Evolutionary conservation across 768 basidiomycete species (phyloP).

Genomic region (Candolleomyces efflorescens): DNA sequence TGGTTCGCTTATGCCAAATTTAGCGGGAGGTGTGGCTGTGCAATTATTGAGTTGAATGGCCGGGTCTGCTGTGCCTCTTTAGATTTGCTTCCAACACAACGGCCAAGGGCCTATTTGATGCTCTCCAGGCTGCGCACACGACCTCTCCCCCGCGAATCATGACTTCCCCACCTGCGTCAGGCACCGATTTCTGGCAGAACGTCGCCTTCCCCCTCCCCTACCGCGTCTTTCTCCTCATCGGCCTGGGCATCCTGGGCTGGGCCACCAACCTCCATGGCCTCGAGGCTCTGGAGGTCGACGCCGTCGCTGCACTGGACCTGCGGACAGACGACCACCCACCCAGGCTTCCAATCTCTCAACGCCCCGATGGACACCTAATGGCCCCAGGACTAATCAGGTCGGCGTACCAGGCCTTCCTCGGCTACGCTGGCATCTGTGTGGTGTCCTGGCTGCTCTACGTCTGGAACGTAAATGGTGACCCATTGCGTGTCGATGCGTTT

Average conservation of each 20-base stretch:
- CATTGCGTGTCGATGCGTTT: slow-evolving; percentile 63
- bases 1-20: neutral
- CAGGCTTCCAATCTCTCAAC: slow-evolving; percentile 2
- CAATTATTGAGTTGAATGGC: neutral
- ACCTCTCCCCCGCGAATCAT: slow-evolving; percentile 8
- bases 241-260: slow-evolving; percentile 85
- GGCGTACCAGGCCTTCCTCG: slow-evolving; percentile 51
- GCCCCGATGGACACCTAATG: neutral
- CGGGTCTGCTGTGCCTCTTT: too few relatives aligned
- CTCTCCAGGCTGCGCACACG: neutral
- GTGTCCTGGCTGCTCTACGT: slow-evolving; percentile 69
- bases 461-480: slow-evolving; percentile 51
- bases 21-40: slow-evolving; percentile 4
- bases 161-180: slow-evolving; percentile 6
- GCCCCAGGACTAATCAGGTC: neutral
- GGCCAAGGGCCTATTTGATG: neutral
- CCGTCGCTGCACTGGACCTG: slow-evolving; percentile 65
- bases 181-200: slow-evolving; percentile 43
- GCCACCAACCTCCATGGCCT: slow-evolving; percentile 90
- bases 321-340: slow-evolving; percentile 29
- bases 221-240: slow-evolving; percentile 77
- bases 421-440: slow-evolving; percentile 59
- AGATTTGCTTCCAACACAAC: too few relatives aligned
- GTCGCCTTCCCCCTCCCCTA: slow-evolving; percentile 84
- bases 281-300: slow-evolving; percentile 69